A percentile compares a stretch with the other conserved stretches of the same genome.
Evolutionary conservation across 768 basidiomycete genomes (phyloP).

Genomic region (Pleurotus salmoneostramineus): DNA sequence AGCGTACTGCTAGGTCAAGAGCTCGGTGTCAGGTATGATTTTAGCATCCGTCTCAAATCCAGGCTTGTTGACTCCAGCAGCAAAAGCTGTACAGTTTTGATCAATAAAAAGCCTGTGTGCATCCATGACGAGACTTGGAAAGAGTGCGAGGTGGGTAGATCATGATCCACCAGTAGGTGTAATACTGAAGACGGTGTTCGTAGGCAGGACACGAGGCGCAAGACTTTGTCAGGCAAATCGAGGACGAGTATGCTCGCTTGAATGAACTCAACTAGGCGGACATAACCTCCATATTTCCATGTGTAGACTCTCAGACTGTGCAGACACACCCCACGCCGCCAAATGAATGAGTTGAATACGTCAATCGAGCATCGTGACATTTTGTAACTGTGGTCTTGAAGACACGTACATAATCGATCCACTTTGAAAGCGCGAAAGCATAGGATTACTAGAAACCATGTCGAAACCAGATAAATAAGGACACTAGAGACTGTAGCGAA

Average conservation of each 20-base stretch:
- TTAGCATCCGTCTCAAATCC: neutral
- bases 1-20: slow-evolving; percentile 44
- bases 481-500: neutral
- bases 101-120: slow-evolving; percentile 65
- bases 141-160: slow-evolving; percentile 24
- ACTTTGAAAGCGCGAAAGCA: neutral
- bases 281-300: too few species aligned
- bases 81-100: slow-evolving; percentile 86
- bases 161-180: slow-evolving; percentile 12
- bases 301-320: too few species aligned
- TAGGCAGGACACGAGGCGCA: slow-evolving; percentile 70
- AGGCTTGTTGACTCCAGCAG: slow-evolving; percentile 25
- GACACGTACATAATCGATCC: neutral
- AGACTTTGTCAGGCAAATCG: slow-evolving; percentile 79
- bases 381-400: too few species aligned
- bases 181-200: slow-evolving; percentile 8
- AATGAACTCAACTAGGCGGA: slow-evolving; percentile 29
- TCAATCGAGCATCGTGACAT: too few species aligned
- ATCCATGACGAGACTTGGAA: slow-evolving; percentile 27
- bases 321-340: too few species aligned
- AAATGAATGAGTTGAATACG: too few species aligned
- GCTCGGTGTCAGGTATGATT: slow-evolving; percentile 54
- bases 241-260: slow-evolving; percentile 64
- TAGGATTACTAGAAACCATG: neutral
- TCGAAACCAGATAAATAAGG: neutral